Evolutionary conservation across 2,329 filamentous ascomycete species (phyloP), one percentile per base, ranked within the genome.

Genomic region (Penicillium sp.): DNA sequence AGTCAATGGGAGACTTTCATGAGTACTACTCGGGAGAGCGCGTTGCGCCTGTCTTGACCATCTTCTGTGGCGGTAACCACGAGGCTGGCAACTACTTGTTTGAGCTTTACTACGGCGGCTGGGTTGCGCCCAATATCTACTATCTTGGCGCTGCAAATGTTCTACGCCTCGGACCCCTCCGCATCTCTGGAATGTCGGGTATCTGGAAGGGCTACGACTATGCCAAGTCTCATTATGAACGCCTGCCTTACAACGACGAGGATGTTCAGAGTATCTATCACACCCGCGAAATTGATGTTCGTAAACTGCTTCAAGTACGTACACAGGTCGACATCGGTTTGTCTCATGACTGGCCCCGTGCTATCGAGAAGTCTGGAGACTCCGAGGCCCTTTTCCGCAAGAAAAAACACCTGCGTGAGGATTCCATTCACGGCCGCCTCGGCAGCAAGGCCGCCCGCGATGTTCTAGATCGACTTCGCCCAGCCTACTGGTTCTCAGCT

Each of bases 51-150:
- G 96, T 92, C 70, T 82, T 96, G 46, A 99, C 95, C 16, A 80
- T 98, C 45, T 98, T 98, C 76, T 87, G 96, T 50, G 93, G 88
- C 44, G 95, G 95, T 2, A 99, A 99, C 71, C 95, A 99, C 69
- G 95, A 99, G 77, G 93, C 95, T 0, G 90, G 90, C 68, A 92
- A 90, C 50, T 87, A 98, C 74, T 80, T 96, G 5, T 95, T 88
- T 80, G 95, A 99, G 76, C 84, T 99, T 0, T 96, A 91, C 78
- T 96, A 98, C 71, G 95, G 95, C 51, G 95, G 95, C 50, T 99
- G 95, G 95, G 95, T 91, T 6, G 93, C 93, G 8, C 92, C 91
- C 9, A 96, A 95, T 65, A 98, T 99, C 62, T 99, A 97, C 80
- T 99, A 97, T 76, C 83, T 98, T 73, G 95, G 95, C 48, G 91